Percentiles rank a stretch among this genome's conserved stretches.
These are phyloP conservation scores for Carpinus fangiana DNA, from an alignment of 306 rosid genomes.

Conservation along the genomic window DNA sequence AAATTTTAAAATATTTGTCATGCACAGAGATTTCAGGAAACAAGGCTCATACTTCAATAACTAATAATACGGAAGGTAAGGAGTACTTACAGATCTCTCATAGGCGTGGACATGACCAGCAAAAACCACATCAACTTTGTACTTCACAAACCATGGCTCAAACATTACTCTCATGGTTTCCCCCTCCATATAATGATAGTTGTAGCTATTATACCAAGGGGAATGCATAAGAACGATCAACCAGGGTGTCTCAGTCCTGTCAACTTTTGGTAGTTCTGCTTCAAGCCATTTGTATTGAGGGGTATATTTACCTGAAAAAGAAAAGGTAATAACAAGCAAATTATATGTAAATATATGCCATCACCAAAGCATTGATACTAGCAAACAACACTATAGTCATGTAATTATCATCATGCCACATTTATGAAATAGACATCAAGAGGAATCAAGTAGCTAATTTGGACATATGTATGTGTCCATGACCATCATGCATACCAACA, in stretches of 20 bases:
- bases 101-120: constrained; percentile 70
- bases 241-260: constrained; percentile 56
- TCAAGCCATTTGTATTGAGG: constrained; percentile 49
- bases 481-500: neutral
- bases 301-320: constrained; percentile 42
- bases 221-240: constrained; percentile 52
- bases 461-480: neutral
- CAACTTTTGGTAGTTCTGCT: constrained; percentile 43
- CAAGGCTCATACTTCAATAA: neutral
- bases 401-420: neutral
- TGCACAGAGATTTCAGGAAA: neutral
- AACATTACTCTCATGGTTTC: constrained; percentile 58
- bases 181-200: constrained; percentile 62
- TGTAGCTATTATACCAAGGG: constrained; percentile 59
- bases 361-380: neutral
- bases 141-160: constrained; percentile 42
- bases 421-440: neutral
- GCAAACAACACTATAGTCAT: neutral
- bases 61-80: neutral
- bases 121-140: constrained; percentile 52
- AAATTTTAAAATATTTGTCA: neutral
- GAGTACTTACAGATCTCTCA: constrained; percentile 51
- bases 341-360: neutral
- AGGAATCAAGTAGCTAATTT: neutral
- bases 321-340: neutral